A percentile compares a stretch with the other conserved stretches of the same genome.
phyloP scores from a whole-genome alignment of 345 rosid species.

The Sisymbrium irio region DNA sequence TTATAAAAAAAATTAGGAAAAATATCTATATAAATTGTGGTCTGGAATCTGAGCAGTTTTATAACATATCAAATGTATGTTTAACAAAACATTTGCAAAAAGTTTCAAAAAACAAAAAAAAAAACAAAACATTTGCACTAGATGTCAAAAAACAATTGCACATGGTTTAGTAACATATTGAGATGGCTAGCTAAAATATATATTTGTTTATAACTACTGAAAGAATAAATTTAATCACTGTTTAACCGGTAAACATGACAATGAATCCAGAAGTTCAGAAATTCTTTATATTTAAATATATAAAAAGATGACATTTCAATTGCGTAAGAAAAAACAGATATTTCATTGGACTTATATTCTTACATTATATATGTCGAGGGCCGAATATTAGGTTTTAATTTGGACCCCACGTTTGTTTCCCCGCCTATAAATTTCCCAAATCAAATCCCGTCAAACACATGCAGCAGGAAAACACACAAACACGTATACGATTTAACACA shows the following conservation, averaged over 20 bases:
- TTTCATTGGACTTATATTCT: neutral
- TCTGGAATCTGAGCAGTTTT: neutral
- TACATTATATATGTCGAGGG: neutral
- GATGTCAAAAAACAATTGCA: neutral
- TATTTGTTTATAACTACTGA: neutral
- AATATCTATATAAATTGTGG: too few relatives aligned
- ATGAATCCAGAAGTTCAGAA: neutral
- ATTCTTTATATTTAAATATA: neutral
- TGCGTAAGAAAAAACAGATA: neutral
- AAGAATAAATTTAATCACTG: neutral
- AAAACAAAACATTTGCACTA: too few relatives aligned
- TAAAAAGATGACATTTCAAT: constrained; percentile 12
- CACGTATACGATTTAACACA: constrained; percentile 4
- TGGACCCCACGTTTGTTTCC: constrained; percentile 25
- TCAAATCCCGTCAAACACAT: constrained; percentile 27
- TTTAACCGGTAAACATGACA: neutral
- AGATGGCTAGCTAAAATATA: too few relatives aligned
- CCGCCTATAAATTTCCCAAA: constrained; percentile 15
- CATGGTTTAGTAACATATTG: neutral
- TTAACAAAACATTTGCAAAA: too few relatives aligned
- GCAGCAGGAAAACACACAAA: constrained; percentile 24
- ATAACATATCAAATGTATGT: neutral
- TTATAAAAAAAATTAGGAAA: too few relatives aligned
- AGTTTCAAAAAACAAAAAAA: too few relatives aligned
- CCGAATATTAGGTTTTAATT: constrained; percentile 4